These are phyloP conservation scores for Arabidopsis hybrid DNA, from an alignment of 441 rosid genomes.

Conservation along the genomic window DNA sequence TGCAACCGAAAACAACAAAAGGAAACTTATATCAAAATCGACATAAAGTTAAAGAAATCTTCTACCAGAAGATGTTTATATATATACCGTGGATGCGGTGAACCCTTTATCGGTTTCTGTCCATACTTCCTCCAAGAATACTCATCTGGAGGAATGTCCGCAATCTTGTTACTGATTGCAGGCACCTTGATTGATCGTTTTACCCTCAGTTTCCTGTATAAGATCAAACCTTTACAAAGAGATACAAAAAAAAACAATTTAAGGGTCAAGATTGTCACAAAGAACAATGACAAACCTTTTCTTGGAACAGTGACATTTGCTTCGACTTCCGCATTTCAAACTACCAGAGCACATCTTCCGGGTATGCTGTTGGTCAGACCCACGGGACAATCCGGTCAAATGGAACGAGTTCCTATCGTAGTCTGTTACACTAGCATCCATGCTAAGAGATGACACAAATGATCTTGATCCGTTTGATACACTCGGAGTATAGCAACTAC, in stretches of 20 bases:
- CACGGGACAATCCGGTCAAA: slow-evolving; percentile 56
- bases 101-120: slow-evolving; percentile 66
- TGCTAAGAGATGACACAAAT: slow-evolving; percentile 66
- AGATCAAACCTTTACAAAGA: slow-evolving; percentile 9
- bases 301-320: slow-evolving; percentile 82
- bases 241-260: neutral
- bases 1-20: slow-evolving; percentile 35
- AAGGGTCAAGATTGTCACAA: neutral
- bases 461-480: slow-evolving; percentile 58
- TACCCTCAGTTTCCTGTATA: slow-evolving; percentile 54
- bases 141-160: slow-evolving; percentile 69
- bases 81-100: slow-evolving; percentile 63
- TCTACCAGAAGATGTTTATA: neutral
- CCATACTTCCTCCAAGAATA: slow-evolving; percentile 73
- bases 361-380: slow-evolving; percentile 55
- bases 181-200: slow-evolving; percentile 66
- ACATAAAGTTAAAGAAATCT: neutral
- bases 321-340: slow-evolving; percentile 58
- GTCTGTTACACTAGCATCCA: slow-evolving; percentile 62
- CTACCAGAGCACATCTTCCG: slow-evolving; percentile 64
- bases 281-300: slow-evolving; percentile 52
- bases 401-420: slow-evolving; percentile 59
- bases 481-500: slow-evolving; percentile 62
- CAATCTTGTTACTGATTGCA: slow-evolving; percentile 69
- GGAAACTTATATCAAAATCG: neutral